Evolutionary conservation across 1,139 yeast species (phyloP), one percentile per base, ranked within the genome.

Genomic region (Magnusiomyces suaveolens): DNA sequence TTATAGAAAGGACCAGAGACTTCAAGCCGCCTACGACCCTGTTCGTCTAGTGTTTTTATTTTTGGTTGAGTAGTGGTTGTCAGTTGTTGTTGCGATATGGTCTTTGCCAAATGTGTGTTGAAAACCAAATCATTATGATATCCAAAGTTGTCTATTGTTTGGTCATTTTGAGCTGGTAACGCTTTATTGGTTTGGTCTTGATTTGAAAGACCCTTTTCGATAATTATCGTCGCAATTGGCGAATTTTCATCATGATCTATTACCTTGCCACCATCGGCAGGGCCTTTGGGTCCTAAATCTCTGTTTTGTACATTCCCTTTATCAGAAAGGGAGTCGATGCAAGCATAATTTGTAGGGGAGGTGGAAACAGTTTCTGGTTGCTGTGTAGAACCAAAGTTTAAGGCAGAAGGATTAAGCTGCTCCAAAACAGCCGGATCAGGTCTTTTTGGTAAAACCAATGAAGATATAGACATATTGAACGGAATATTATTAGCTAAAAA

Each of bases 371-470:
- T 63, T 60, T 74, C 78, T 1, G 76, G 73, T 44, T 63, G 64
- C 54, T 66, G 68, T 3, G 83, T 85, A 16, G 79, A 74, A 52
- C 76, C 78, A 68, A 84, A 84, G 41, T 78, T 77, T 54, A 83
- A 69, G 18, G 86, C 87, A 60, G 77, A 78, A 55, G 78, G 69
- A 48, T 82, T 74, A 59, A 81, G 78, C 64, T 85, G 73, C 63
- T 81, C 85, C 56, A 81, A 77, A 48, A 58, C 46, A 10, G 44
- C 44, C 18, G 44, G 20, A 8, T 41, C 44, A 20, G 51, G 20
- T 20, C 46, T 29, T 32, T 49, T 49, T 18, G 46, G 51, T 14
- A 49, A 6, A 39, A 49, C 51, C 26, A 43, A 43, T 16, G 46
- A 26, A 18, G 51, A 32, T 20, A 33, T 43, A n/a, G 51, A 41